Conservation (phyloP, 2,329 filamentous ascomycete genomes). For the Clonostachys sp. region DNA sequence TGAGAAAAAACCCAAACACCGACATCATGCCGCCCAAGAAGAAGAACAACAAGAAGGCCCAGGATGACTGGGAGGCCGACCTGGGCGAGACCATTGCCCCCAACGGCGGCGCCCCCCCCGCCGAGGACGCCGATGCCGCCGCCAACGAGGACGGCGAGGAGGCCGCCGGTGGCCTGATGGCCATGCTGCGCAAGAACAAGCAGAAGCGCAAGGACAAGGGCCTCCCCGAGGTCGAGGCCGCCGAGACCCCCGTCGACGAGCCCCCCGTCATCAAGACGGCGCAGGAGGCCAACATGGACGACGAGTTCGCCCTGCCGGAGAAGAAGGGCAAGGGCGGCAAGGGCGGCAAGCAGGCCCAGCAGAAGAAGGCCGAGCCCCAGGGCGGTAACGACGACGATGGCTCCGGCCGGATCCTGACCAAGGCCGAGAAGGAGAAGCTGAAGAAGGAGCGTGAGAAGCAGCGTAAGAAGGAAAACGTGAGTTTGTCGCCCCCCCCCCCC, state of each 20-base stretch:
- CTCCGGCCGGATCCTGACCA: constrained; percentile 75
- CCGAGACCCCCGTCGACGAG: constrained; percentile 60
- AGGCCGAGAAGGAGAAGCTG: constrained; percentile 96
- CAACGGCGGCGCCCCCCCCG: constrained; percentile 34
- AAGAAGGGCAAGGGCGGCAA: constrained; percentile 66
- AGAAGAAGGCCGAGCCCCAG: constrained; percentile 37
- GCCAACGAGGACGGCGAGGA: constrained; percentile 34
- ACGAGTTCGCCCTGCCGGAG: constrained; percentile 79
- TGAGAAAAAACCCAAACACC: constrained; percentile 7
- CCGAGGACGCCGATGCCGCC: constrained; percentile 34
- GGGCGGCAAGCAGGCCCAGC: constrained; percentile 33
- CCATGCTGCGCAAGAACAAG: constrained; percentile 75
- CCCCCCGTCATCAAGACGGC: constrained; percentile 33
- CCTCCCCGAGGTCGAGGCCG: constrained; percentile 60
- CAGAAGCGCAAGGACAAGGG: constrained; percentile 91
- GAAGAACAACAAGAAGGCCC: constrained; percentile 77
- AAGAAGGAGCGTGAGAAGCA: constrained; percentile 99
- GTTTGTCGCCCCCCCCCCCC: not conserved
- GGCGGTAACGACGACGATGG: constrained; percentile 42
- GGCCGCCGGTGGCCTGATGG: constrained; percentile 69
- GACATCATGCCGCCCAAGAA: constrained; percentile 85
- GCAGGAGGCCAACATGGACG: constrained; percentile 81
- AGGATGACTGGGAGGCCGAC: constrained; percentile 94
- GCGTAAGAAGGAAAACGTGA: constrained; percentile 93
- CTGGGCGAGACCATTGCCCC: constrained; percentile 74